Percentiles rank a stretch among this genome's conserved stretches.
These are phyloP conservation scores for Crithidia brevicula DNA, from an alignment of 208 protist genomes.

Conservation along the genomic window DNA sequence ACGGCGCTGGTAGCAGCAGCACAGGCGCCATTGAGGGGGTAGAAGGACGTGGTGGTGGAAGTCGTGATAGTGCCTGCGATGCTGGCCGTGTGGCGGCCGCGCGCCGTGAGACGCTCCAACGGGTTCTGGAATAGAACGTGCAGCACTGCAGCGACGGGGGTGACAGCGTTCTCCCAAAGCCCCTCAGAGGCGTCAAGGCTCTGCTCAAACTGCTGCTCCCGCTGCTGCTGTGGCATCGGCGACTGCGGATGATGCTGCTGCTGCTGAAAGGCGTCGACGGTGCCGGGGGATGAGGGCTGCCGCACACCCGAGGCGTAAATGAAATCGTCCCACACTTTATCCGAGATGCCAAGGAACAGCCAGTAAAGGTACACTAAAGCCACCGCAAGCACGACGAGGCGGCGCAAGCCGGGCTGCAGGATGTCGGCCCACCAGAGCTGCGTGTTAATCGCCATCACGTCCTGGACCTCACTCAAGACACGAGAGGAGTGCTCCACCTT, in stretches of 20 bases:
- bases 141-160: neutral
- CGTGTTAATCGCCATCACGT: conserved; percentile 42
- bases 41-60: neutral
- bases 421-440: conserved; percentile 37
- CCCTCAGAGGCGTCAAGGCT: neutral
- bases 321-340: conserved; percentile 31
- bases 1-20: neutral
- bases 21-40: neutral
- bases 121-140: conserved; percentile 12
- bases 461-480: conserved; percentile 23
- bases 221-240: neutral
- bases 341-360: conserved; percentile 33
- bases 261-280: neutral
- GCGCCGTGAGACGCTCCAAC: neutral
- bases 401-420: conserved; percentile 15
- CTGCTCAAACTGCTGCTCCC: neutral
- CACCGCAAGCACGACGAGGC: conserved; percentile 11
- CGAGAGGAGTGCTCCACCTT: conserved; percentile 25
- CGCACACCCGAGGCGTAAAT: conserved; percentile 32
- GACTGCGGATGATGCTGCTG: neutral
- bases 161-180: neutral
- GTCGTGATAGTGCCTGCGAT: neutral
- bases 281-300: neutral
- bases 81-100: no score
- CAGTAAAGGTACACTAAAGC: conserved; percentile 42